Conservation (phyloP, 1,284 basidiomycete genomes). For the Inonotus obliquus region DNA sequence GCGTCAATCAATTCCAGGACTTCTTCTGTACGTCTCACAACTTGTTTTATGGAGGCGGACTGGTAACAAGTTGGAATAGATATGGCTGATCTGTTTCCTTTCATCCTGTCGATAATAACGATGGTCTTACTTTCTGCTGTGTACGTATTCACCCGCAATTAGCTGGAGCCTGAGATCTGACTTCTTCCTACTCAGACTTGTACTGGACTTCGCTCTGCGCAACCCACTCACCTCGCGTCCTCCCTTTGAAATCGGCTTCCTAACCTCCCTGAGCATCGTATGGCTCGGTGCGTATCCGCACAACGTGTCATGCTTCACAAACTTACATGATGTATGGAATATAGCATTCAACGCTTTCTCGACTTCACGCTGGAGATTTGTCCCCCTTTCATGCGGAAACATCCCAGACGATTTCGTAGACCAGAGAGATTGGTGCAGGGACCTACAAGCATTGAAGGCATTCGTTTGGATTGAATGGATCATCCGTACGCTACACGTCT, state of each 20-base stretch:
- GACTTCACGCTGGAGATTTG: constrained; percentile 46
- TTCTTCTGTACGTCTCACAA: constrained; percentile 49
- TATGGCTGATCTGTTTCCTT: constrained; percentile 53
- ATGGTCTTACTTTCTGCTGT: constrained; percentile 38
- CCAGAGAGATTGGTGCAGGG: constrained; percentile 47
- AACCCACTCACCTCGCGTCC: constrained; percentile 43
- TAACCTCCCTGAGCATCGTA: constrained; percentile 42
- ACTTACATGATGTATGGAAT: background rate
- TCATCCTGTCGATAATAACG: constrained; percentile 50
- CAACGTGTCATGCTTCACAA: background rate
- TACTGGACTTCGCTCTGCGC: constrained; percentile 37
- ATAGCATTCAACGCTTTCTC: constrained; percentile 58
- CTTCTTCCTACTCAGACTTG: constrained; percentile 30
- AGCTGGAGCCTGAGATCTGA: background rate
- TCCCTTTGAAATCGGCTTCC: constrained; percentile 43
- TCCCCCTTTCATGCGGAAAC: constrained; percentile 42
- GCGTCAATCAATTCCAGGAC: constrained; percentile 52
- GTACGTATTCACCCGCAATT: constrained; percentile 28
- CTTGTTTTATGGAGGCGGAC: background rate
- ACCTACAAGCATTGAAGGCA: constrained; percentile 49
- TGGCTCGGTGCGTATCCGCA: constrained; percentile 44
- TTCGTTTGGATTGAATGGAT: constrained; percentile 57
- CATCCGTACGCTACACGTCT: constrained; percentile 36
- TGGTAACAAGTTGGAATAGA: constrained; percentile 29
- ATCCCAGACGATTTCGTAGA: constrained; percentile 49